Base-by-base conservation (phyloP, 1,139 yeast genomes). In the Candida tropicalis region DNA sequence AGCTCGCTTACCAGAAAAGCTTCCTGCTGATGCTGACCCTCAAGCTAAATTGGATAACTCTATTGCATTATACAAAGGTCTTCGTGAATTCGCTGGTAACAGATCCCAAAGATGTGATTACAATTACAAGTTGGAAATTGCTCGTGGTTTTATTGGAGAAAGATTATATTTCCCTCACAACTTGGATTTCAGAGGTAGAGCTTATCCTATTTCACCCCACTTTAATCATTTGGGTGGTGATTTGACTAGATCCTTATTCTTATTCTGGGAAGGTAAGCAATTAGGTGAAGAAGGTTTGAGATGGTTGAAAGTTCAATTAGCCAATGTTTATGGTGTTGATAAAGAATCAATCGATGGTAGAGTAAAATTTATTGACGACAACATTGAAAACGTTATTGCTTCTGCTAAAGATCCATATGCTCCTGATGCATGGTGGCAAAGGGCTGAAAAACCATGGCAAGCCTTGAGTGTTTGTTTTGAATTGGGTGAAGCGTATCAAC, bases 361-460 rank as follows among this genome's bases (percentile, higher is more conserved):
- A 61, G 81, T 79, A 5, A 58, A 75, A 50, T 93, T 83, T 63
- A 81, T 81, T n/a, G 87, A 90, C 16, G 77, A 79, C 2, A 80
- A 87, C 53, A 45, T 89, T 44, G 83, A 79, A 2, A 73, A 83
- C 17, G 71, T 90, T 12, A 62, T 73, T 39, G 82, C 79, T 41
- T 77, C 90, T 8, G 97, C 95, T 0, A 73, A 70, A 34, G 71
- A 87, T 56, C 99, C 99, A 4, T 66, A 80, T 31, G 75, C 75
- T 15, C 65, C 66, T 31, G 62, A 73, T 35, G 76, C 80, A 11
- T 87, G 96, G 89, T 93, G 99, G 99, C 70, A 69, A 49, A 63
- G 70, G 41, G 97, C 95, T 1, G 97, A 91, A 53, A 86, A 89
- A 54, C 98, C 99, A 35, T 93, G 97, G 96, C 99, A 93, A 65